Evolutionary conservation across 169 alveolate genomes (phyloP).

Genomic region (Plasmodium relictum): DNA sequence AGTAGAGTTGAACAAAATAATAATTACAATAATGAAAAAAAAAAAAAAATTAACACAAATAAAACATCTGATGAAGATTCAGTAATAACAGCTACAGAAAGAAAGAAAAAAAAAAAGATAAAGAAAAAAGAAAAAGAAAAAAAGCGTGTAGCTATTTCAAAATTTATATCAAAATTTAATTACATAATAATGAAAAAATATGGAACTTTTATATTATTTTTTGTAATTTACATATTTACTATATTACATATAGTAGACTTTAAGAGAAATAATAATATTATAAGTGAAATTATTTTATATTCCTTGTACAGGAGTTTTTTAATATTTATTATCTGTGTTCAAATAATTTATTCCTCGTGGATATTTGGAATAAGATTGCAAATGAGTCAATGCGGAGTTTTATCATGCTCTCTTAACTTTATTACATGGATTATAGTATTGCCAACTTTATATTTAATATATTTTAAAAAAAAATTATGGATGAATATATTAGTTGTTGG

Average conservation of each 20-base stretch:
- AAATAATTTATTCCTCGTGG: slow-evolving; percentile 67
- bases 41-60: not conserved
- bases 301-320: slow-evolving; percentile 56
- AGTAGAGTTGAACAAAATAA: not conserved
- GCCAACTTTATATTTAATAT: slow-evolving; percentile 16
- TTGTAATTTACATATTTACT: slow-evolving; percentile 33
- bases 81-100: not conserved
- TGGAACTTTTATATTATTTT: slow-evolving; percentile 41
- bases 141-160: not conserved
- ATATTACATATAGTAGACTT: slow-evolving; percentile 54
- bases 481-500: slow-evolving; percentile 14
- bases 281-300: slow-evolving; percentile 64
- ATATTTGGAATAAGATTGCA: slow-evolving; percentile 53
- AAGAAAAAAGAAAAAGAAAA: not conserved
- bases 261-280: slow-evolving; percentile 55
- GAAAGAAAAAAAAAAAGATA: not conserved
- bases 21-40: not conserved
- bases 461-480: slow-evolving; percentile 15
- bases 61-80: not conserved
- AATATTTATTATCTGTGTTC: slow-evolving; percentile 34
- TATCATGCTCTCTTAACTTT: slow-evolving; percentile 31
- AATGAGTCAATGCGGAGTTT: slow-evolving; percentile 51
- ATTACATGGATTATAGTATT: slow-evolving; percentile 48
- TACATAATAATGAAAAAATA: slow-evolving; percentile 20
- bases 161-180: not conserved